phyloP scores from a whole-genome alignment of 2,329 filamentous ascomycete genomes.

The Metarhizium robertsii region DNA sequence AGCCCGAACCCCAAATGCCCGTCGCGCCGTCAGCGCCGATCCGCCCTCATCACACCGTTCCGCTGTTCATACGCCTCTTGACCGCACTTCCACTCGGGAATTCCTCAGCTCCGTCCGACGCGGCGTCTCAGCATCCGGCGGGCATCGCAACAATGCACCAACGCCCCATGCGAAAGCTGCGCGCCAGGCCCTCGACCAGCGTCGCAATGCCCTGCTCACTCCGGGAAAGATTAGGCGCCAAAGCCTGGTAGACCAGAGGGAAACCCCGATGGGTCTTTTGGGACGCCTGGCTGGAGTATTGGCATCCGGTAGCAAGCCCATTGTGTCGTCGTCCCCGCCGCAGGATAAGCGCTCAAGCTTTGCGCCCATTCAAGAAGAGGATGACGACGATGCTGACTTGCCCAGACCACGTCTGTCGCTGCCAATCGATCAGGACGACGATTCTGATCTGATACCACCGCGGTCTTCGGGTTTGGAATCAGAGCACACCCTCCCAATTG shows the following conservation, averaged over 20 bases:
- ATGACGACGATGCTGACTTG: slow-evolving; percentile 37
- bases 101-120: slow-evolving; percentile 28
- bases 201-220: slow-evolving; percentile 50
- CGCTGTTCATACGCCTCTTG: slow-evolving; percentile 32
- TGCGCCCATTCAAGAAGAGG: slow-evolving; percentile 22
- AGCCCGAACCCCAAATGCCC: slow-evolving; percentile 16
- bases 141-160: slow-evolving; percentile 31
- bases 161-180: slow-evolving; percentile 56
- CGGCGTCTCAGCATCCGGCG: slow-evolving; percentile 36
- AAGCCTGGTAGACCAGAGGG: slow-evolving; percentile 45
- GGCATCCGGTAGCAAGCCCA: slow-evolving; percentile 36
- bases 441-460: slow-evolving; percentile 43
- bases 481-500: slow-evolving; percentile 47
- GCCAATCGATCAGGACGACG: slow-evolving; percentile 40
- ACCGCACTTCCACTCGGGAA: slow-evolving; percentile 24
- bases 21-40: slow-evolving; percentile 21
- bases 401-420: slow-evolving; percentile 46
- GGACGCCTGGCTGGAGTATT: slow-evolving; percentile 45
- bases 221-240: slow-evolving; percentile 49
- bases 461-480: slow-evolving; percentile 46
- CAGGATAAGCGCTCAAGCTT: slow-evolving; percentile 18
- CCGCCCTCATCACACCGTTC: slow-evolving; percentile 30
- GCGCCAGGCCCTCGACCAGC: slow-evolving; percentile 46
- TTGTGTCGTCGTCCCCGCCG: slow-evolving; percentile 35
- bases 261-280: slow-evolving; percentile 44